These are phyloP conservation scores for Kalanchoe fedtschenkoi DNA, from an alignment of 164 flowering plant genomes.

Conservation along the genomic window DNA sequence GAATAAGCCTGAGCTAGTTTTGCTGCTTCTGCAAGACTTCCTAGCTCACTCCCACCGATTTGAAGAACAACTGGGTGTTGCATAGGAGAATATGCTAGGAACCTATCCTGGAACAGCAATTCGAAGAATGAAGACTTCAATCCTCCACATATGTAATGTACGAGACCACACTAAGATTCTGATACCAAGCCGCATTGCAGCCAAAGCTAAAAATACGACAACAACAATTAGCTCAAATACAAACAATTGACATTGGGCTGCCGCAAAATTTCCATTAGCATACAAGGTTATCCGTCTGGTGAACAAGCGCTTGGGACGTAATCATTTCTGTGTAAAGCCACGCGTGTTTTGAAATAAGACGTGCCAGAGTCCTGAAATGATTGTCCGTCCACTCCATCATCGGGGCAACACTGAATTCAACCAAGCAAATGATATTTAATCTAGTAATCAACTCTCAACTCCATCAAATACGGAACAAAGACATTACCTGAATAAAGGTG, in stretches of 20 bases:
- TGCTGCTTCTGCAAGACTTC: slow-evolving; percentile 77
- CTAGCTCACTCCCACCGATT: slow-evolving; percentile 88
- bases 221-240: background rate
- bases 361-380: slow-evolving; percentile 84
- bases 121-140: background rate
- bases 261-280: background rate
- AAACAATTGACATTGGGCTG: background rate
- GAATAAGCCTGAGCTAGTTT: slow-evolving; percentile 63
- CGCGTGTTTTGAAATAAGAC: slow-evolving; percentile 79
- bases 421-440: background rate
- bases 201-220: background rate
- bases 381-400: slow-evolving; percentile 98
- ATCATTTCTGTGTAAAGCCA: slow-evolving; percentile 99
- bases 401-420: slow-evolving; percentile 66
- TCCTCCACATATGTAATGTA: background rate
- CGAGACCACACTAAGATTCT: background rate
- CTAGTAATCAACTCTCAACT: background rate
- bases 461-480: too few species aligned
- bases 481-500: slow-evolving; percentile 74
- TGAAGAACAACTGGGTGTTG: slow-evolving; percentile 95
- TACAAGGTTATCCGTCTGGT: slow-evolving; percentile 77
- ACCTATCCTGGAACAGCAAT: slow-evolving; percentile 62
- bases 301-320: slow-evolving; percentile 89
- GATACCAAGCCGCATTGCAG: background rate
- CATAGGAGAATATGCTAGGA: slow-evolving; percentile 76